Conservation (phyloP, 2,329 filamentous ascomycete genomes). For the Claviceps maximensis region DNA sequence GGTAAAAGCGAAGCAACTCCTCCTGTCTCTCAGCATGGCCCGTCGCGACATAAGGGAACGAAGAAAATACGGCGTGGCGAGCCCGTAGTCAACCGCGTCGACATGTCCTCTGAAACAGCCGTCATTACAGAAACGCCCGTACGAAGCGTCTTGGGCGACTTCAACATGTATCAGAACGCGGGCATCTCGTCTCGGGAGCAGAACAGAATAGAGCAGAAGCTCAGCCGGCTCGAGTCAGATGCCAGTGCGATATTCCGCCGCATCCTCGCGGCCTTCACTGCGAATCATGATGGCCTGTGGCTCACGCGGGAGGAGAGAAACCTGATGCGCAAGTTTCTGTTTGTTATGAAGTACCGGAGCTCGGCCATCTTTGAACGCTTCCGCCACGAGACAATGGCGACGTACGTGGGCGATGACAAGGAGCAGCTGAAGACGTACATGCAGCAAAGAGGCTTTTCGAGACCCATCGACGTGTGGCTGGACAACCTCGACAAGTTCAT, state of each 20-base stretch:
- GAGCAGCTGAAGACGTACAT: background rate
- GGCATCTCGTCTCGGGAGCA: background rate
- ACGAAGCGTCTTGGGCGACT: background rate
- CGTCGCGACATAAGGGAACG: background rate
- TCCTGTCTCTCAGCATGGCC: background rate
- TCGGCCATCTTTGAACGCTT: background rate
- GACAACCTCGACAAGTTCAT: background rate
- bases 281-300: background rate
- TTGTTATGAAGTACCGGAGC: background rate
- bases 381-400: background rate
- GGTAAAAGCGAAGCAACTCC: background rate
- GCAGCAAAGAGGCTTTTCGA: background rate
- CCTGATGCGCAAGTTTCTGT: background rate
- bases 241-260: background rate
- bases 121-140: background rate
- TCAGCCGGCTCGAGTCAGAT: background rate
- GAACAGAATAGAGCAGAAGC: background rate
- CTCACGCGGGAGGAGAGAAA: background rate
- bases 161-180: background rate
- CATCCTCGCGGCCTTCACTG: background rate
- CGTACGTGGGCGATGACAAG: background rate
- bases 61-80: background rate
- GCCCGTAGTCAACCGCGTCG: background rate
- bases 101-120: background rate
- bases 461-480: background rate